These are phyloP conservation scores for Coemansia guatemalensis DNA, from an alignment of 192 early-diverging fungal species.

Conservation along the genomic window DNA sequence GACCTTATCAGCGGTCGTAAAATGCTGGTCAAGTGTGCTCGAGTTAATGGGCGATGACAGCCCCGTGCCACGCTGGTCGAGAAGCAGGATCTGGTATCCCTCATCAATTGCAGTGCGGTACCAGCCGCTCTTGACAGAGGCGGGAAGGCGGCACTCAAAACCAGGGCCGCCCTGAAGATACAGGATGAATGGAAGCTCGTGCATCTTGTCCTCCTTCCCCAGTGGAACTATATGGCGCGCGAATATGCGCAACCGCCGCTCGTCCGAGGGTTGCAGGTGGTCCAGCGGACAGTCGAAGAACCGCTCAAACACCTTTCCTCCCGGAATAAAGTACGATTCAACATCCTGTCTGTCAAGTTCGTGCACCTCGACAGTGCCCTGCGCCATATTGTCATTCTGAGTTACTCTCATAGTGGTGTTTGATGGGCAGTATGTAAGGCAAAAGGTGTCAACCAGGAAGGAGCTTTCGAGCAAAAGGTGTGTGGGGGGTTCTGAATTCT, in stretches of 20 bases:
- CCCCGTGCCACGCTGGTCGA: constrained; percentile 72
- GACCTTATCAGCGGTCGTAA: constrained; percentile 57
- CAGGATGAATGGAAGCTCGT: constrained; percentile 57
- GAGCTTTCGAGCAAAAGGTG: too few relatives aligned
- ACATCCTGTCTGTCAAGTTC: constrained; percentile 52
- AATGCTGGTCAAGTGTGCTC: constrained; percentile 43
- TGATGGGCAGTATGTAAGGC: neutral
- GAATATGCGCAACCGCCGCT: constrained; percentile 52
- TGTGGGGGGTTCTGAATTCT: too few relatives aligned
- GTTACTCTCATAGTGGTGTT: neutral
- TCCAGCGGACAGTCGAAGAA: constrained; percentile 61
- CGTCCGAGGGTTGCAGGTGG: constrained; percentile 28
- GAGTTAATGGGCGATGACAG: constrained; percentile 60
- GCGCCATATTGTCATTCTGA: neutral
- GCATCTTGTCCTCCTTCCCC: constrained; percentile 49
- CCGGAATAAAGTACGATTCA: constrained; percentile 55
- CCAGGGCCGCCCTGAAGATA: constrained; percentile 66
- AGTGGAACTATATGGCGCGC: constrained; percentile 59
- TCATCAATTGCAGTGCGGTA: constrained; percentile 56
- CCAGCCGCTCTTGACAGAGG: constrained; percentile 55
- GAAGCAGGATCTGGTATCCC: constrained; percentile 64
- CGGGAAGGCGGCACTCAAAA: constrained; percentile 54
- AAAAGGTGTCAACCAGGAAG: neutral
- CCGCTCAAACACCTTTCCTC: constrained; percentile 60
- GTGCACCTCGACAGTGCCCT: constrained; percentile 19